Conservation (phyloP, 1,139 yeast species). For the Yamadazyma membranifaciens region DNA sequence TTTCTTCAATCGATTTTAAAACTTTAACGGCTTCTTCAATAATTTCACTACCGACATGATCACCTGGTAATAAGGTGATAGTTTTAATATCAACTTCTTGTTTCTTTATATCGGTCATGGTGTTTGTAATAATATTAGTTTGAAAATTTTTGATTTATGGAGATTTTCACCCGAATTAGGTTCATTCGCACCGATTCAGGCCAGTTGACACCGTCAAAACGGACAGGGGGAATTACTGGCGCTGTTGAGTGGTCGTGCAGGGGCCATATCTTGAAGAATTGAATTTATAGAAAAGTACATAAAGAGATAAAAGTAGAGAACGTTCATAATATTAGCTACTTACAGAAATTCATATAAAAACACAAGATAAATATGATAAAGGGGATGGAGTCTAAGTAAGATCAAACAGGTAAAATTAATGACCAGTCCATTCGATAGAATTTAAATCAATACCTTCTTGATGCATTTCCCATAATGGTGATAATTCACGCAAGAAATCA, state of each 20-base stretch:
- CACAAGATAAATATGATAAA: not conserved
- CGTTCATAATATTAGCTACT: not conserved
- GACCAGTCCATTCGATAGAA: constrained; percentile 97
- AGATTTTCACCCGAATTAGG: not conserved
- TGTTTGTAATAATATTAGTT: not conserved
- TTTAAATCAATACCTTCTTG: constrained; percentile 96
- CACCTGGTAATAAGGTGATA: constrained; percentile 90
- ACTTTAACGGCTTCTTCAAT: constrained; percentile 90
- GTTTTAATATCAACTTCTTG: constrained; percentile 45
- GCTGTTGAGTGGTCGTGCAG: too few species aligned
- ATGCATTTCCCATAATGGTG: constrained; percentile 99
- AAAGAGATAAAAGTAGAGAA: too few species aligned
- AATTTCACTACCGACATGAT: constrained; percentile 93
- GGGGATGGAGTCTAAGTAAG: not conserved
- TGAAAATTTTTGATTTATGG: not conserved
- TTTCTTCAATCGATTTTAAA: constrained; percentile 68
- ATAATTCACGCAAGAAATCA: constrained; percentile 83
- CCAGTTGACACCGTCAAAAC: not conserved
- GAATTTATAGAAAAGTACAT: too few species aligned
- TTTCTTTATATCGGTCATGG: constrained; percentile 11
- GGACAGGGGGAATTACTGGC: not conserved
- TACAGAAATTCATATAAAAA: not conserved
- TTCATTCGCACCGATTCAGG: constrained; percentile 1
- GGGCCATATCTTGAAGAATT: too few species aligned
- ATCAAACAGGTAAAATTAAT: constrained; percentile 31